Evolutionary conservation across 768 basidiomycete species (phyloP).

Genomic region (Pulveroboletus sp.): DNA sequence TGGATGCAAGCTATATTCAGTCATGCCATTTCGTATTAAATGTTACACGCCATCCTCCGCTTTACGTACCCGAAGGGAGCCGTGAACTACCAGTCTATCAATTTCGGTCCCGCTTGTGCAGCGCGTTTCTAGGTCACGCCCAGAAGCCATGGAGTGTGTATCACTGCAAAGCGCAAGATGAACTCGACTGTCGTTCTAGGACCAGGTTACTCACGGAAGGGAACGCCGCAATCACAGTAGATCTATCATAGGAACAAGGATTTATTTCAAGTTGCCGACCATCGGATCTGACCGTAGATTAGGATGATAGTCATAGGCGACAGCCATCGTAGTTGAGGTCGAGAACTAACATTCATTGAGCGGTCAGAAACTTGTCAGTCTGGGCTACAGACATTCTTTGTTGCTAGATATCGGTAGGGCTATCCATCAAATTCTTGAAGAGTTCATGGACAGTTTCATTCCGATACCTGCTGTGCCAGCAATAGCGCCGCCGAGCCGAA

Average conservation of each 20-base stretch:
- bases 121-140: conserved; percentile 1
- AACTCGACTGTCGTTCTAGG: not conserved
- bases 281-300: conserved; percentile 5
- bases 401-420: not conserved
- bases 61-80: not conserved
- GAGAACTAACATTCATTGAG: no score
- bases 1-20: not conserved
- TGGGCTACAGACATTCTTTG: conserved; percentile 6
- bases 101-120: not conserved
- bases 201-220: conserved; percentile 2
- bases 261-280: conserved; percentile 1
- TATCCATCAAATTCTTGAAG: not conserved
- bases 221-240: conserved; percentile 1
- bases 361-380: not conserved
- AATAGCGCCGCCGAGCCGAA: no score
- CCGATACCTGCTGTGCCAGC: no score
- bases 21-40: not conserved
- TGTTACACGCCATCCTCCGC: not conserved
- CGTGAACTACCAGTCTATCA: conserved; percentile 1
- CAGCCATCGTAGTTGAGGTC: conserved; percentile 6
- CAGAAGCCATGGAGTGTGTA: conserved; percentile 1
- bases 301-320: conserved; percentile 6
- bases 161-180: not conserved
- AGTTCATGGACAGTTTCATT: no score
- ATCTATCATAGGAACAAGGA: not conserved